Conservation (phyloP, 768 basidiomycete genomes). For the Calocybe indica region DNA sequence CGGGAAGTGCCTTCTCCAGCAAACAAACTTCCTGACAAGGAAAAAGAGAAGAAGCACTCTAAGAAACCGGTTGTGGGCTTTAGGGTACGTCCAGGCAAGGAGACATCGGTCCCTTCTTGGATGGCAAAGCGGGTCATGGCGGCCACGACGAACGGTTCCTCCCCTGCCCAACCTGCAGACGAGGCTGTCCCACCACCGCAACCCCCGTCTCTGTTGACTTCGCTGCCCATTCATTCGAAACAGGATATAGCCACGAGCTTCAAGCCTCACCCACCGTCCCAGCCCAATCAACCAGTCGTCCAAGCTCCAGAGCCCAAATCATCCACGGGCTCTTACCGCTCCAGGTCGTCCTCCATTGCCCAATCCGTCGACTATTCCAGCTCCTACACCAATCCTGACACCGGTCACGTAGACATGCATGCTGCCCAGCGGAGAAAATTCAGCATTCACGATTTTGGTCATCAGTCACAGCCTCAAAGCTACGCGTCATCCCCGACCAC, state of each 20-base stretch:
- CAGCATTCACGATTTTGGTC: conserved; percentile 12
- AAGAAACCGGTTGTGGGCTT: conserved; percentile 22
- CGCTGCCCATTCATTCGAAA: too few species aligned
- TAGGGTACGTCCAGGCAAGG: not conserved
- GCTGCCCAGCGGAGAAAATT: conserved; percentile 12
- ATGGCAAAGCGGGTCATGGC: conserved; percentile 5
- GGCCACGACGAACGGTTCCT: not conserved
- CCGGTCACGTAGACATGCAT: conserved; percentile 4
- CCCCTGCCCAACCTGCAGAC: not conserved
- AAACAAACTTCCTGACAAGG: conserved; percentile 8
- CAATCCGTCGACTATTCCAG: conserved; percentile 12
- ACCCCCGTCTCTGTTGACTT: too few species aligned
- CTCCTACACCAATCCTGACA: conserved; percentile 7
- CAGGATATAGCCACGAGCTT: too few species aligned
- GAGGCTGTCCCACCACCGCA: too few species aligned
- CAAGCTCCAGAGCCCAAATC: not conserved
- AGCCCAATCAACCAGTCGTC: too few species aligned
- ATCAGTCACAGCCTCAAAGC: conserved; percentile 6
- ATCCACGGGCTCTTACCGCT: conserved; percentile 12
- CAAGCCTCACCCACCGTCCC: too few species aligned
- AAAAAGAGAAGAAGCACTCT: conserved; percentile 32
- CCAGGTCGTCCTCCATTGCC: conserved; percentile 19
- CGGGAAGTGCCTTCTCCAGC: not conserved
- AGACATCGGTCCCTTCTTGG: conserved; percentile 20
- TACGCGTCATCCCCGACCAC: conserved; percentile 6